Conservation (phyloP, 768 basidiomycete species). For the Trametes meyenii region DNA sequence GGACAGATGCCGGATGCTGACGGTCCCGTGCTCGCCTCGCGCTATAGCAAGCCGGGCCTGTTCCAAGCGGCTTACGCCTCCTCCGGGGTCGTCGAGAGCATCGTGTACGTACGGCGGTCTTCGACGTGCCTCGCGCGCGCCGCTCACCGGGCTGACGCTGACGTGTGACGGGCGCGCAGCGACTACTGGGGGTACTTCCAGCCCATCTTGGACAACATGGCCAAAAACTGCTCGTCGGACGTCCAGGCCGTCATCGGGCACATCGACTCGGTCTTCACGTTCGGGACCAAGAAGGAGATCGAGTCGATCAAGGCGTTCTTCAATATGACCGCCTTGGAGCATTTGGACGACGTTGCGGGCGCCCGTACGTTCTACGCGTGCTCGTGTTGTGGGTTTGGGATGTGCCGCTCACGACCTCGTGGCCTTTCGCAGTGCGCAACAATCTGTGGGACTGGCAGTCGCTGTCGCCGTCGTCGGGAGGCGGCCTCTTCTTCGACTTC, state of each 20-base stretch:
- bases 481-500: conserved; percentile 52
- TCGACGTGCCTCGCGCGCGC: neutral
- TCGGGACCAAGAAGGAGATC: conserved; percentile 47
- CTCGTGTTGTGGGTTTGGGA: neutral
- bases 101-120: conserved; percentile 27
- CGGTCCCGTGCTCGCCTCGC: too few species aligned
- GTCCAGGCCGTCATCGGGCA: conserved; percentile 59
- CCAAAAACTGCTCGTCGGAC: conserved; percentile 70
- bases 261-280: conserved; percentile 55
- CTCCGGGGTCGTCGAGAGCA: conserved; percentile 62
- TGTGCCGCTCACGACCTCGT: neutral
- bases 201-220: conserved; percentile 64
- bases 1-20: neutral
- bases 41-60: conserved; percentile 51
- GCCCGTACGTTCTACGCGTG: conserved; percentile 40
- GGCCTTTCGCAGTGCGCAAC: conserved; percentile 31
- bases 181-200: conserved; percentile 72
- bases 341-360: conserved; percentile 65
- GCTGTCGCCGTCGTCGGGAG: conserved; percentile 31
- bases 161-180: neutral
- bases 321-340: conserved; percentile 56
- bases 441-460: conserved; percentile 67
- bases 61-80: conserved; percentile 65
- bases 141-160: neutral
- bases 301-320: conserved; percentile 55